These are phyloP conservation scores for Macaranga tanarius DNA, from an alignment of 441 rosid genomes.

Conservation along the genomic window DNA sequence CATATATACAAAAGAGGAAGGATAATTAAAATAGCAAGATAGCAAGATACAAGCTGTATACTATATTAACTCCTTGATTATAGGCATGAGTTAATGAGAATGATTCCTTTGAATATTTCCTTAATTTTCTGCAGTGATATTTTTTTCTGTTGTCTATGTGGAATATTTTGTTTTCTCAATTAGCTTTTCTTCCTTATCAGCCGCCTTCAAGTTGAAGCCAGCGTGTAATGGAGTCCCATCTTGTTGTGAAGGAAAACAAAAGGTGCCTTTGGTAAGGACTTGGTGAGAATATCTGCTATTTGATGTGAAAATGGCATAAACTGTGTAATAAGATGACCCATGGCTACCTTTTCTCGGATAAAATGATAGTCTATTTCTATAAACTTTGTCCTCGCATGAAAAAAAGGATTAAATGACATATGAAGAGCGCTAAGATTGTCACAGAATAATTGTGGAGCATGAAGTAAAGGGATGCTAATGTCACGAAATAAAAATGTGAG, in stretches of 20 bases:
- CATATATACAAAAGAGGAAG: too few species aligned
- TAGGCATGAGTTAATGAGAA: too few species aligned
- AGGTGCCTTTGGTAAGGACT: not conserved
- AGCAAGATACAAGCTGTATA: too few species aligned
- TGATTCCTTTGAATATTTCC: too few species aligned
- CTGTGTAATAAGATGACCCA: not conserved
- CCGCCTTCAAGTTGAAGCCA: not conserved
- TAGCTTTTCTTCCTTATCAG: not conserved
- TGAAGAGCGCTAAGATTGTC: conserved; percentile 1
- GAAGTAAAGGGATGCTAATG: not conserved
- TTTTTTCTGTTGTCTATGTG: too few species aligned
- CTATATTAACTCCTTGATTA: too few species aligned
- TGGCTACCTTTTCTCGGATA: not conserved
- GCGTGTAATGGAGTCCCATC: conserved; percentile 5
- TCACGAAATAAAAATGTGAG: not conserved
- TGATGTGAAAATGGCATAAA: too few species aligned
- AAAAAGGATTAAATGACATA: conserved; percentile 9
- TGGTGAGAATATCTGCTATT: not conserved
- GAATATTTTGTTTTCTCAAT: too few species aligned
- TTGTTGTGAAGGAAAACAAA: not conserved
- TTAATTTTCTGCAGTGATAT: too few species aligned
- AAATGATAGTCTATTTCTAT: not conserved
- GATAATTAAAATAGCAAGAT: too few species aligned
- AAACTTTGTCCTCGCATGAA: not conserved
- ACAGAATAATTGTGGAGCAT: conserved; percentile 4